These are phyloP conservation scores for Vitis hybrid DNA, from an alignment of 177 flowering plant species.

Conservation along the genomic window DNA sequence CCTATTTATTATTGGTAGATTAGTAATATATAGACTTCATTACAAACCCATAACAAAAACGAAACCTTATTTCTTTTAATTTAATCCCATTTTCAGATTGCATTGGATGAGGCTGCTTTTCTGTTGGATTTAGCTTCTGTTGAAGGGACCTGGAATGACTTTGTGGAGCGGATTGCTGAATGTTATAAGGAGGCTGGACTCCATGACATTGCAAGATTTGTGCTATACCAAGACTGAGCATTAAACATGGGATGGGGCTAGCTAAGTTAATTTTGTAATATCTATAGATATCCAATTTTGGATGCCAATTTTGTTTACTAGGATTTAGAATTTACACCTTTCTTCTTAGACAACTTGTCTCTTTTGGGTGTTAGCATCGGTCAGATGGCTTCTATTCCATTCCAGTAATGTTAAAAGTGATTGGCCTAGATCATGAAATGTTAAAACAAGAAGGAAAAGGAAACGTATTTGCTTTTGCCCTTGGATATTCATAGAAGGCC, in stretches of 20 bases:
- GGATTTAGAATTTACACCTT: neutral
- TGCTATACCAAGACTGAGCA: slow-evolving; percentile 52
- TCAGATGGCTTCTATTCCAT: no score
- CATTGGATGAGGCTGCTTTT: slow-evolving; percentile 92
- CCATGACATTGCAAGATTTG: slow-evolving; percentile 61
- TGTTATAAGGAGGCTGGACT: slow-evolving; percentile 84
- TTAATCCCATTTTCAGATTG: slow-evolving; percentile 47
- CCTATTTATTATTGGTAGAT: neutral
- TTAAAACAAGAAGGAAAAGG: no score
- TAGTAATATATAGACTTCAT: neutral
- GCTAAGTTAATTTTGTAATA: no score
- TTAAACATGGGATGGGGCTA: no score
- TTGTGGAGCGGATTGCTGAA: slow-evolving; percentile 60
- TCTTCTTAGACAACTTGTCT: neutral
- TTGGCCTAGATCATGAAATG: no score
- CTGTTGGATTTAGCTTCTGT: slow-evolving; percentile 88
- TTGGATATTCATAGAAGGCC: no score
- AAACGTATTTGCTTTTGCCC: no score
- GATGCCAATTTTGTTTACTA: neutral
- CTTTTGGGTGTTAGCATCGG: no score
- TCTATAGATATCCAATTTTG: neutral
- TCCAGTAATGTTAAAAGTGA: no score
- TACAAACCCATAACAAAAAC: neutral
- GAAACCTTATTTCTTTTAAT: neutral
- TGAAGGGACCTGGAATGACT: slow-evolving; percentile 80